Evolutionary conservation across 257 asterid genomes (phyloP), one percentile per base, ranked within the genome.

Genomic region (Vinca minor): DNA sequence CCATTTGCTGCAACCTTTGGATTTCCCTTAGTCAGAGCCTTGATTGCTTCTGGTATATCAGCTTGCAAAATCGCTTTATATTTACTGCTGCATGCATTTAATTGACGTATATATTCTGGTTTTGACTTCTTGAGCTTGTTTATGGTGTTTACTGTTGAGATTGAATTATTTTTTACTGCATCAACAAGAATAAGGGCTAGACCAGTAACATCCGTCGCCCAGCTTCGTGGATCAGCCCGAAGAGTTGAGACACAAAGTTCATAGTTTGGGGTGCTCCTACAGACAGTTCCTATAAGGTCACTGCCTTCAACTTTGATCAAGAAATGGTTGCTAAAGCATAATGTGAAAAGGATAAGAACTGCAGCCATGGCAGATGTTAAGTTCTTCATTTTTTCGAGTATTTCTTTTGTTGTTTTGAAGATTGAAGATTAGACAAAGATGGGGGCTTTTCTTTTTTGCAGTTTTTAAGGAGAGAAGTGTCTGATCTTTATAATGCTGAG

Each of bases 1-100:
- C 87, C 90, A 26, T 42, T 58, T 31, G 74, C 84, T 4, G 90
- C 95, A 52, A 83, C 79, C 46, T 78, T 85, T 2, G 90, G 87
- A 3, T 88, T 85, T 35, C 32, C 71, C 13, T 52, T 78, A 25
- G 26, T 62, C 15, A 85, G 65, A 13, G 68, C 84, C 34, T 71
- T 81, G 32, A 76, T 74, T 0, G 93, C 86, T 49, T 77, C 83
- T 7, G 83, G 85, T 2, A 87, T 32, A 34, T 67, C 58, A 14
- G 61, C 13, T 14, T 32, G 42, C 38, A 67, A 15, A 17, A 67
- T 31, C 2, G 31, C 46, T 5, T 41, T 42, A 31, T 67, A 67
- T 8, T 67, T 67, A 35, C 45, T 64, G 3, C 50, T 31, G 58
- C 71, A 67, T 9, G 42, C 63, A 57, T 56, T 67, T 10, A 67